A percentile compares a stretch with the other conserved stretches of the same genome.
Conservation (phyloP, 345 rosid species). For the Murraya paniculata region DNA sequence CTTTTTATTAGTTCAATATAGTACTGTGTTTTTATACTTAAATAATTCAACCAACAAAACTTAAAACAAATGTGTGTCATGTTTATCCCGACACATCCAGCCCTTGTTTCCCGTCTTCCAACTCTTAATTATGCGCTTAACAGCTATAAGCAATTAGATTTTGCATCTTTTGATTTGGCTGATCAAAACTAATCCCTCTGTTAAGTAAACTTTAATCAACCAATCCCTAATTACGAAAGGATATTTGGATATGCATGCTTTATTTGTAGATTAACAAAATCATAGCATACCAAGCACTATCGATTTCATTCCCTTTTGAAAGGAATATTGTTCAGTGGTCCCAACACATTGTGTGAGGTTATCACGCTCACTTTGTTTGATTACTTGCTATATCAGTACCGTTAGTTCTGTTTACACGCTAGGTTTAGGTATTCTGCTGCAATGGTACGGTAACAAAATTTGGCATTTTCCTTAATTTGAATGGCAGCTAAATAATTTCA, state of each 20-base stretch:
- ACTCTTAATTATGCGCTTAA: constrained; percentile 31
- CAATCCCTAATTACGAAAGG: constrained; percentile 25
- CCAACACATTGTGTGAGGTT: not conserved
- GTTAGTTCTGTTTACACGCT: not conserved
- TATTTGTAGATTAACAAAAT: constrained; percentile 6
- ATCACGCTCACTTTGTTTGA: not conserved
- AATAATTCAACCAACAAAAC: not conserved
- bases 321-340: constrained; percentile 23
- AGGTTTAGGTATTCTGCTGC: not conserved
- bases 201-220: constrained; percentile 22
- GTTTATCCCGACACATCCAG: constrained; percentile 49
- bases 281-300: not conserved
- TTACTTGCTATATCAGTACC: not conserved
- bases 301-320: constrained; percentile 18
- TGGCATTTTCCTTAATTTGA: not conserved
- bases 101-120: constrained; percentile 53
- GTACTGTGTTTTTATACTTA: constrained; percentile 7
- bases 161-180: constrained; percentile 20
- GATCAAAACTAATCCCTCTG: constrained; percentile 15
- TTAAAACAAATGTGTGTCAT: constrained; percentile 44
- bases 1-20: constrained; percentile 33
- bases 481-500: not conserved
- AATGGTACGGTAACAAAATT: not conserved
- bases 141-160: constrained; percentile 14
- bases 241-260: not conserved